These are phyloP conservation scores for Kickxella alabastrina DNA, from an alignment of 192 early-diverging fungal species.

Conservation along the genomic window DNA sequence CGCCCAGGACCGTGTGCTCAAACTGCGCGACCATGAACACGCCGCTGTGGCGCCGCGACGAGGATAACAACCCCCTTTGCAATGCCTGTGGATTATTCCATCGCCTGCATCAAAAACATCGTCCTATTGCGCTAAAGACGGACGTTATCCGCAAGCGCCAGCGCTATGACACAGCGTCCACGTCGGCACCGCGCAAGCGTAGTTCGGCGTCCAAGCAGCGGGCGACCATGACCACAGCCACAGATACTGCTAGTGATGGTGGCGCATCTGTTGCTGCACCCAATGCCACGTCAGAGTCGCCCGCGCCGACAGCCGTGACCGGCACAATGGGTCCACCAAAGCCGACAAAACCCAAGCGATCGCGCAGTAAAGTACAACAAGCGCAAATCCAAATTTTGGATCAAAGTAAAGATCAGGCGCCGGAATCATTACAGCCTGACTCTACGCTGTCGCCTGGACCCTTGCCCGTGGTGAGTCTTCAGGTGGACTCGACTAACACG, in stretches of 20 bases:
- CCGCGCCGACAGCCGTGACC: slow-evolving; percentile 3
- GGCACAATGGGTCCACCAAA: slow-evolving; percentile 2
- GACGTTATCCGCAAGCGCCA: slow-evolving; percentile 96
- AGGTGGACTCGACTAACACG: neutral
- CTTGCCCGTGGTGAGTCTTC: neutral
- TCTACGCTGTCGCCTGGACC: slow-evolving; percentile 3
- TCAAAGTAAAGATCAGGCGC: neutral
- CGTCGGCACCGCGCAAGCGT: slow-evolving; percentile 25
- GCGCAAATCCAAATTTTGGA: no score
- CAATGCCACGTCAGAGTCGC: slow-evolving; percentile 1
- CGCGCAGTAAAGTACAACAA: no score
- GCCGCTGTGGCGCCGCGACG: slow-evolving; percentile 91
- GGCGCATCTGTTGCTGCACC: no score
- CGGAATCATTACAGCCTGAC: neutral
- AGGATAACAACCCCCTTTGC: slow-evolving; percentile 85
- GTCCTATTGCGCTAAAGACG: slow-evolving; percentile 86
- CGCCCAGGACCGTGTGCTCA: slow-evolving; percentile 53
- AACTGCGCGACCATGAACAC: slow-evolving; percentile 89
- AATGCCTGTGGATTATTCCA: slow-evolving; percentile 97
- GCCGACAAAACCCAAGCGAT: neutral
- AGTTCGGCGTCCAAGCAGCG: slow-evolving; percentile 13
- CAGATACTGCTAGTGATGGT: no score
- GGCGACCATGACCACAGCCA: neutral
- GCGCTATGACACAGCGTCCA: slow-evolving; percentile 52
- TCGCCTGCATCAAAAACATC: slow-evolving; percentile 88